Percentiles rank a stretch among this genome's conserved stretches.
phyloP scores from a whole-genome alignment of 208 protist genomes.

The Spironucleus salmonicida region DNA sequence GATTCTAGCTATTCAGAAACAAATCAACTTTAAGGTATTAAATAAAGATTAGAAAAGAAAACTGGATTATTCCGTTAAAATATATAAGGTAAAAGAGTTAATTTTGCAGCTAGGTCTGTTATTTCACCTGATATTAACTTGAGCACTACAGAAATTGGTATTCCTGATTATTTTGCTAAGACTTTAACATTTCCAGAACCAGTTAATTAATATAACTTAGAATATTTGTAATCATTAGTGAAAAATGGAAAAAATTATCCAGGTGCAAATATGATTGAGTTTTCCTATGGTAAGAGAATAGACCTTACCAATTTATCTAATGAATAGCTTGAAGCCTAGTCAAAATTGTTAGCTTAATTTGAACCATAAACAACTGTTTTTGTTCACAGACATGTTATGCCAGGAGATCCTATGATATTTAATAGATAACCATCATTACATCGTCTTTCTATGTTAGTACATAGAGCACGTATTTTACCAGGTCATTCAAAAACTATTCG shows the following conservation, averaged over 20 bases:
- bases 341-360: no score
- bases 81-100: conserved; percentile 99
- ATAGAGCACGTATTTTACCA: conserved; percentile 51
- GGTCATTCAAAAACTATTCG: conserved; percentile 63
- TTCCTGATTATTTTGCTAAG: conserved; percentile 68
- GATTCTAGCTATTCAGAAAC: no score
- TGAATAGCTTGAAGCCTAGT: conserved; percentile 45
- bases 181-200: conserved; percentile 83
- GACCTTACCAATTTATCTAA: conserved; percentile 40
- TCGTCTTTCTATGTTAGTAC: conserved; percentile 92
- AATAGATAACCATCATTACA: conserved; percentile 99
- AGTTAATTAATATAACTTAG: conserved; percentile 58
- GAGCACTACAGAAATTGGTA: conserved; percentile 77
- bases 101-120: conserved; percentile 72
- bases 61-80: conserved; percentile 95
- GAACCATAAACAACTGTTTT: no score
- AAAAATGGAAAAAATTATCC: conserved; percentile 22
- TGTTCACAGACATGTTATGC: conserved; percentile 82
- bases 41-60: conserved; percentile 88
- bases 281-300: conserved; percentile 48
- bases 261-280: background rate
- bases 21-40: no score
- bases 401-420: conserved; percentile 88
- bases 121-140: conserved; percentile 95
- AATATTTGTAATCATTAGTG: conserved; percentile 35